A percentile compares a stretch with the other conserved stretches of the same genome.
Evolutionary conservation across 169 alveolate genomes (phyloP).

Genomic region (Plasmodium chabaudi): DNA sequence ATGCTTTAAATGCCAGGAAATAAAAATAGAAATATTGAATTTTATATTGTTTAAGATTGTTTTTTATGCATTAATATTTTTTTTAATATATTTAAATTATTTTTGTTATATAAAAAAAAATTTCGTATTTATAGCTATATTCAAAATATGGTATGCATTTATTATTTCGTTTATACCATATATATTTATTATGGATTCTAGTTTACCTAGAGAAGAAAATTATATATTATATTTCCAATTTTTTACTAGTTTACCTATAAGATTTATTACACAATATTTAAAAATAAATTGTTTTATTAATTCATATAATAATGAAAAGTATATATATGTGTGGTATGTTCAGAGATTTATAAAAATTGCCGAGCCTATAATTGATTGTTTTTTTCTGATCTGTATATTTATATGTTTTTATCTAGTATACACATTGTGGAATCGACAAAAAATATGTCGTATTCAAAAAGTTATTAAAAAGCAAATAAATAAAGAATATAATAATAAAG

Average conservation of each 20-base stretch:
- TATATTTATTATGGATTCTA: slow-evolving; percentile 36
- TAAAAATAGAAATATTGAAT: slow-evolving; percentile 40
- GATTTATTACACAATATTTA: slow-evolving; percentile 33
- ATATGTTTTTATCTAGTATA: slow-evolving; percentile 23
- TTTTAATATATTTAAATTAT: slow-evolving; percentile 66
- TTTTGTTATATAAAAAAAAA: slow-evolving; percentile 71
- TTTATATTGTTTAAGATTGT: slow-evolving; percentile 28
- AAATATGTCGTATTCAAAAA: slow-evolving; percentile 12
- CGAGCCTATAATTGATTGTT: slow-evolving; percentile 73
- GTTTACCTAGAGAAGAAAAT: neutral
- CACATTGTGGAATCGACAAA: slow-evolving; percentile 23
- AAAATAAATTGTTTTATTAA: slow-evolving; percentile 61
- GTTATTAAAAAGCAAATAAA: slow-evolving; percentile 50
- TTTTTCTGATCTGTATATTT: slow-evolving; percentile 9
- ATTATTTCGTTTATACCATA: slow-evolving; percentile 67
- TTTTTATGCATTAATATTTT: slow-evolving; percentile 45
- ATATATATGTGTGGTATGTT: slow-evolving; percentile 62
- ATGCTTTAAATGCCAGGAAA: slow-evolving; percentile 49
- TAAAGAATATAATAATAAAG: neutral
- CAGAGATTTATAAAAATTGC: slow-evolving; percentile 74
- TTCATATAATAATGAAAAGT: slow-evolving; percentile 17
- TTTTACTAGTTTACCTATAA: slow-evolving; percentile 51
- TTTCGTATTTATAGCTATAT: slow-evolving; percentile 58
- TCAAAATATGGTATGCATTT: slow-evolving; percentile 74
- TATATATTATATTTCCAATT: slow-evolving; percentile 38